phyloP scores from a whole-genome alignment of 108 stramenopile genomes.

The Nitzschia putrida region DNA sequence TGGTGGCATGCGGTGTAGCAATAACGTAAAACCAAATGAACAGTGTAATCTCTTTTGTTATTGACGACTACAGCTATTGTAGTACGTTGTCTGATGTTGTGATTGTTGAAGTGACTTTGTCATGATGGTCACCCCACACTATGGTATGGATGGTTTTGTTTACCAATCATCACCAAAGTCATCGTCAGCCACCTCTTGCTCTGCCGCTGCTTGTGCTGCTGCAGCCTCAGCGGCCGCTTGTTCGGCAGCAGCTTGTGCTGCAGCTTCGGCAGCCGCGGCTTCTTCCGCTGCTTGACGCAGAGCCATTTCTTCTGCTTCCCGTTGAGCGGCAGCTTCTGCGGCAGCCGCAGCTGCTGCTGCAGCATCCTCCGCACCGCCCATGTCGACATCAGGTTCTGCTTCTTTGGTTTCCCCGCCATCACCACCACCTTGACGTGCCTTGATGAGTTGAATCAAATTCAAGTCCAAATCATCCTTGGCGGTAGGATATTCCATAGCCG shows the following conservation, averaged over 20 bases:
- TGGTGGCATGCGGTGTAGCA: too few species aligned
- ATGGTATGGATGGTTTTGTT: not conserved
- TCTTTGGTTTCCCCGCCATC: constrained; percentile 31
- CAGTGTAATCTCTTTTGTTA: not conserved
- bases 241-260: constrained; percentile 26
- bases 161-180: constrained; percentile 88
- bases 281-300: constrained; percentile 18
- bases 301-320: constrained; percentile 47
- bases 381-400: constrained; percentile 19
- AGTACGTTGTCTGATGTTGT: too few species aligned
- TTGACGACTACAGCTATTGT: not conserved
- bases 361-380: constrained; percentile 26
- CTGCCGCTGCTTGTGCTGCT: constrained; percentile 33
- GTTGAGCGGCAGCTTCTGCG: constrained; percentile 31
- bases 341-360: constrained; percentile 38
- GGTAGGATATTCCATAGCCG: constrained; percentile 76
- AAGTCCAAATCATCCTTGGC: constrained; percentile 89
- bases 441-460: constrained; percentile 85
- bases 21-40: constrained; percentile 2
- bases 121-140: too few species aligned
- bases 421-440: constrained; percentile 61
- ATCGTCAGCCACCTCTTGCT: constrained; percentile 33
- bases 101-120: too few species aligned
- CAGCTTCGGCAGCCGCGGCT: constrained; percentile 19
- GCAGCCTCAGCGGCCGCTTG: constrained; percentile 42